Percentiles rank a stretch among this genome's conserved stretches.
These are phyloP conservation scores for Smallanthus sonchifolius DNA, from an alignment of 129 eudicot genomes.

Conservation along the genomic window DNA sequence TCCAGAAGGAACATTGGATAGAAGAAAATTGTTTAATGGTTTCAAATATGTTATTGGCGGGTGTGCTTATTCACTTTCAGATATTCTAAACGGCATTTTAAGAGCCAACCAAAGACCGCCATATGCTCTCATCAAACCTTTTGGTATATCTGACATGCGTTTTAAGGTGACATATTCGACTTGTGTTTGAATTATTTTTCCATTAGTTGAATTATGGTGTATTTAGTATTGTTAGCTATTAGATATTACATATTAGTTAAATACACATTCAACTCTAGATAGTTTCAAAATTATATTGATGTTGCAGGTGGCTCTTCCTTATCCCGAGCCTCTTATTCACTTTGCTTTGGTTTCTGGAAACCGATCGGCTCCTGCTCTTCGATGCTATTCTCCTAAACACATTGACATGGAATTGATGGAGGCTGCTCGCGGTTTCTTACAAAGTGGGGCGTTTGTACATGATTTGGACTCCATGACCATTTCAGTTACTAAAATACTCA, in stretches of 20 bases:
- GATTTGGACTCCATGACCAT: slow-evolving; percentile 45
- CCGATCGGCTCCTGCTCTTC: slow-evolving; percentile 64
- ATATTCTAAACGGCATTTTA: slow-evolving; percentile 61
- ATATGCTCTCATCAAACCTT: slow-evolving; percentile 55
- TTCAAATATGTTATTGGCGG: slow-evolving; percentile 80
- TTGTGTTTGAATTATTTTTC: neutral
- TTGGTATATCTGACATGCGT: slow-evolving; percentile 48
- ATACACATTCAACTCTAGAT: neutral
- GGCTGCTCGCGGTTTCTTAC: slow-evolving; percentile 48
- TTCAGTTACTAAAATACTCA: slow-evolving; percentile 48
- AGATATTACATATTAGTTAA: too few species aligned
- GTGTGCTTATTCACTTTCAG: slow-evolving; percentile 67
- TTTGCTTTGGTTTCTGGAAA: slow-evolving; percentile 59
- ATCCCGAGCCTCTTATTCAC: slow-evolving; percentile 67
- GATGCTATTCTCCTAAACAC: slow-evolving; percentile 66
- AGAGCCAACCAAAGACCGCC: slow-evolving; percentile 73
- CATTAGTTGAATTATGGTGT: neutral
- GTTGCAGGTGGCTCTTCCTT: slow-evolving; percentile 54
- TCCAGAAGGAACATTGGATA: slow-evolving; percentile 63
- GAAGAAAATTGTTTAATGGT: slow-evolving; percentile 54
- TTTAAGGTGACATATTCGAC: slow-evolving; percentile 37
- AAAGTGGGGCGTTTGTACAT: slow-evolving; percentile 49
- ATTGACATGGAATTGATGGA: slow-evolving; percentile 57
- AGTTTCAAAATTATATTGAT: neutral
- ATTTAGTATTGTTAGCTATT: neutral